Evolutionary conservation across 805 yeast species (phyloP), one percentile per base, ranked within the genome.

Genomic region (Starmerella vaccinii): DNA sequence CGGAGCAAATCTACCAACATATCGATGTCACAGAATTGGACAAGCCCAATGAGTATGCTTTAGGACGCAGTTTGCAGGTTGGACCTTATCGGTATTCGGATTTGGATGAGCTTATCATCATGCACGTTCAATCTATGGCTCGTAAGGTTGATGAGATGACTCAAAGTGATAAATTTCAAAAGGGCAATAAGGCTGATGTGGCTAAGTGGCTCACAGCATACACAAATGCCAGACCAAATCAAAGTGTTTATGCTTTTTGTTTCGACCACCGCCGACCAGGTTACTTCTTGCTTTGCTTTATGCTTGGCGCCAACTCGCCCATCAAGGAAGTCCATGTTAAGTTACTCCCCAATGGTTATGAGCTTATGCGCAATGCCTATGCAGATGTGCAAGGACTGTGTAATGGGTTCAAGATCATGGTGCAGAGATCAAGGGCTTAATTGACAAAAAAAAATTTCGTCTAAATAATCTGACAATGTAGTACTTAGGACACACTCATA

Each of bases 261-360:
- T 81, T 79, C 66, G 95, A 94, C 67, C 85, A 84, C 66, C 83
- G 81, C 61, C 78, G 82, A 38, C 96, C 99, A 2, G 97, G 98
- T n/a, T 86, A 90, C 80, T 88, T 92, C 65, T 73, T 78, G 60
- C 71, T 92, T 52, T 76, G 89, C 67, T 90, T 90, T 74, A 90
- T 90, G 69, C 80, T 88, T 35, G 84, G 66, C 27, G 63, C 58
- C 21, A 51, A 52, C 40, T 50, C 68, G 26, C 64, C 68, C 2
- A 74, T 88, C 33, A 78, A 80, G 61, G 80, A 86, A 2, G 86
- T 97, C 95, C 85, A 86, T 62, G 95, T 92, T 37, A 83, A 80
- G 66, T 86, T 86, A n/a, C 81, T 84, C 49, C 88, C 92, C 24
- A 82, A 81, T 52, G 97, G 97, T 2, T 90, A 78, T 63, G 80